A percentile compares a stretch with the other conserved stretches of the same genome.
These are phyloP conservation scores for Nannochloropsis gaditana DNA, from an alignment of 108 stramenopile genomes.

Conservation along the genomic window DNA sequence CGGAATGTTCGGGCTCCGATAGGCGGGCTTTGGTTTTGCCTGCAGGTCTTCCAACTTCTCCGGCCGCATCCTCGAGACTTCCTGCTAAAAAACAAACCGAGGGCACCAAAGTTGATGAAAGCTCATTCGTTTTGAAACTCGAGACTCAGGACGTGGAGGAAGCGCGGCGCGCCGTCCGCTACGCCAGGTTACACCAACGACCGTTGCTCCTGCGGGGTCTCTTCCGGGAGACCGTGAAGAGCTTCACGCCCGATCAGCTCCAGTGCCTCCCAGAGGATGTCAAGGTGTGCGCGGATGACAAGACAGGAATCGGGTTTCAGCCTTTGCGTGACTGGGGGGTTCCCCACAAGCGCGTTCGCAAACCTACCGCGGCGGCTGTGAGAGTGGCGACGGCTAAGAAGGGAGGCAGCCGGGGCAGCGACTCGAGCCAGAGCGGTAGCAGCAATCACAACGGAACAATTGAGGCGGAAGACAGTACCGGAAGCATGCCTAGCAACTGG, in stretches of 20 bases:
- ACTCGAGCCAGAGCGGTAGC: background rate
- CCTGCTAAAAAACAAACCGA: too few relatives aligned
- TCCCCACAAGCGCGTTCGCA: background rate
- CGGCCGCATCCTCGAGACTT: background rate
- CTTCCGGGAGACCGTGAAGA: background rate
- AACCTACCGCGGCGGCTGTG: background rate
- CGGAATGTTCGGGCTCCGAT: background rate
- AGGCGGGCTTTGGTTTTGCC: background rate
- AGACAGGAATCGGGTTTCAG: background rate
- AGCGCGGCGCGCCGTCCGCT: background rate
- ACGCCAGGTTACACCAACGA: background rate
- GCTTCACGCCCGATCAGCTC: background rate
- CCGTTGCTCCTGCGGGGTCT: constrained; percentile 9
- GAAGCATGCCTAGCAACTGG: background rate
- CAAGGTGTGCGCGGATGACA: background rate
- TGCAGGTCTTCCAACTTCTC: background rate
- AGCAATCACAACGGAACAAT: background rate
- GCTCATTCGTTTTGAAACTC: background rate
- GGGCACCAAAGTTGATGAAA: background rate
- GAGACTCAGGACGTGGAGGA: background rate
- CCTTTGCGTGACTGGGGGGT: constrained; percentile 11
- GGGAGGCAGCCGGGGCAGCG: too few relatives aligned
- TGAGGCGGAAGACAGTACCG: background rate
- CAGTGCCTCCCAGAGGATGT: background rate
- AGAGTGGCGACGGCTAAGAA: too few relatives aligned